These are phyloP conservation scores for Corymbia citriodora DNA, from an alignment of 441 rosid species.

Conservation along the genomic window DNA sequence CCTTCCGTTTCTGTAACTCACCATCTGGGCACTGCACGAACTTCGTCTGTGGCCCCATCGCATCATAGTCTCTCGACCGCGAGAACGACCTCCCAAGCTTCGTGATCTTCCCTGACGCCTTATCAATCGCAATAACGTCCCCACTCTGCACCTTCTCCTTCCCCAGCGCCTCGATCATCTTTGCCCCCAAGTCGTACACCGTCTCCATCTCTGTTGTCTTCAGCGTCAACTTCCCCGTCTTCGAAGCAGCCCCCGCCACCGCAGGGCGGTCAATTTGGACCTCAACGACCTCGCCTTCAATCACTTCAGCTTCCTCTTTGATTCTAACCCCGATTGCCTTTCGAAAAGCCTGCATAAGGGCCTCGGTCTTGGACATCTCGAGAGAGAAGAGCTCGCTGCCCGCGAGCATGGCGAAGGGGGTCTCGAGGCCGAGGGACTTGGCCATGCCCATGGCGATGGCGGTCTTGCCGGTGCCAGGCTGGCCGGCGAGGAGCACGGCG, in stretches of 20 bases:
- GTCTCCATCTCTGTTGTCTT: constrained; percentile 98
- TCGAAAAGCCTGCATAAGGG: constrained; percentile 73
- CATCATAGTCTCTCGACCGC: constrained; percentile 91
- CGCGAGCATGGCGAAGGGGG: constrained; percentile 93
- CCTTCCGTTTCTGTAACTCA: constrained; percentile 93
- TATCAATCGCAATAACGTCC: constrained; percentile 85
- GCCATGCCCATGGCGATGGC: constrained; percentile 99
- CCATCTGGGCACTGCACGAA: constrained; percentile 97
- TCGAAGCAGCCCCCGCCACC: constrained; percentile 65
- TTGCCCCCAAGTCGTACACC: constrained; percentile 79
- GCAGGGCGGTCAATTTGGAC: constrained; percentile 87
- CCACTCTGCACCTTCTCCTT: constrained; percentile 97
- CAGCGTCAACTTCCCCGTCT: constrained; percentile 81
- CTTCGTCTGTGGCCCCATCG: constrained; percentile 93
- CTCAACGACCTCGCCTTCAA: constrained; percentile 93
- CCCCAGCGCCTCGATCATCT: constrained; percentile 83
- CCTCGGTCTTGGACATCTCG: constrained; percentile 92
- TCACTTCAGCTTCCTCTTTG: constrained; percentile 81
- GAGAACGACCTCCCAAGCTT: constrained; percentile 89
- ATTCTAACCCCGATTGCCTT: constrained; percentile 86
- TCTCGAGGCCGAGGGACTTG: constrained; percentile 84
- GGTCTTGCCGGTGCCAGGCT: constrained; percentile 92
- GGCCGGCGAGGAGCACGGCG: constrained; percentile 85
- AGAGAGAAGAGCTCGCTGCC: constrained; percentile 85
- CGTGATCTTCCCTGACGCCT: constrained; percentile 79